Evolutionary conservation across 371 early-diverging fungal species (phyloP).

Genomic region (Dinochytrium kinnereticum): DNA sequence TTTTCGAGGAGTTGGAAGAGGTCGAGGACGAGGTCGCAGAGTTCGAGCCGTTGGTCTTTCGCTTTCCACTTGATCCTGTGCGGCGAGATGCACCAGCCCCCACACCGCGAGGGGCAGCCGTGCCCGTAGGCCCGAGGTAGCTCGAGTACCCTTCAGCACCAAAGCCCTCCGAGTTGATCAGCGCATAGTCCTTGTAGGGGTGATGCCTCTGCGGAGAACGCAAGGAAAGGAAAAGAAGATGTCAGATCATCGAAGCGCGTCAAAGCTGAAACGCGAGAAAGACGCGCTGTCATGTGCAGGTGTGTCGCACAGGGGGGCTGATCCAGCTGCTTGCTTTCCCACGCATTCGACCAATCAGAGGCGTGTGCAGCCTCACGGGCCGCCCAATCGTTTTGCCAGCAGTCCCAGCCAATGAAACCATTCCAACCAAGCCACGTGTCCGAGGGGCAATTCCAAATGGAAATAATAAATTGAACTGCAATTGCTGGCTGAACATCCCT

Average conservation of each 20-base stretch:
- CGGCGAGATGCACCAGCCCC: neutral
- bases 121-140: neutral
- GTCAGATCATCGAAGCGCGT: neutral
- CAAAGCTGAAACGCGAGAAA: neutral
- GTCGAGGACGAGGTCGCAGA: neutral
- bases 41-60: neutral
- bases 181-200: constrained; percentile 17
- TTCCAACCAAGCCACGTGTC: no score
- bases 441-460: no score
- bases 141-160: neutral
- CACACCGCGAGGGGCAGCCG: neutral
- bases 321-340: no score
- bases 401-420: no score
- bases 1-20: neutral
- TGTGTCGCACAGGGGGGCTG: no score
- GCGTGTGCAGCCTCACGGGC: no score
- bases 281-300: neutral
- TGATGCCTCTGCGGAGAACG: neutral
- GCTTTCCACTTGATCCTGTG: neutral
- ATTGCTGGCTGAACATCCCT: no score
- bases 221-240: neutral
- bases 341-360: no score
- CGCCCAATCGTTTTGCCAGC: no score
- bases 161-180: constrained; percentile 8
- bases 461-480: no score